A percentile compares a stretch with the other conserved stretches of the same genome.
Conservation (phyloP, 768 basidiomycete genomes). For the Suillus subaureus region DNA sequence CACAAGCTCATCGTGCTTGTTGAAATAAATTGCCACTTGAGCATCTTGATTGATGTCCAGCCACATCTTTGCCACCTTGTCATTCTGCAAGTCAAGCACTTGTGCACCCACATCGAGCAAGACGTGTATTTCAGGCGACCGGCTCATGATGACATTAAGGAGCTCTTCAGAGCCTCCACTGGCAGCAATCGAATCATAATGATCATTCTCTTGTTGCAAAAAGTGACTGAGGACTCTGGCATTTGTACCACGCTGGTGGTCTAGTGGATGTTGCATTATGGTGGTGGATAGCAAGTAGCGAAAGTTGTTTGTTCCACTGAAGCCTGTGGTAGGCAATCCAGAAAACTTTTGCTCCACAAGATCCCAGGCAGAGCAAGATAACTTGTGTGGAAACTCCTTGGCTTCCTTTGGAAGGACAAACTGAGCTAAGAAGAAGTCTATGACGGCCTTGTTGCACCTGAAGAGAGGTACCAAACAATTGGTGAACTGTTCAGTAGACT, state of each 20-base stretch:
- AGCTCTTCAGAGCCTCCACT: constrained; percentile 25
- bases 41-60: constrained; percentile 21
- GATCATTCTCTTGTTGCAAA: constrained; percentile 39
- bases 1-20: constrained; percentile 37
- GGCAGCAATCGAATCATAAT: constrained; percentile 27
- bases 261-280: constrained; percentile 32
- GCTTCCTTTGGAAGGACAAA: constrained; percentile 54
- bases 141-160: constrained; percentile 32
- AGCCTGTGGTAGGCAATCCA: constrained; percentile 44
- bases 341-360: constrained; percentile 40
- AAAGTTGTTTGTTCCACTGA: constrained; percentile 60
- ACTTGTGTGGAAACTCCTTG: constrained; percentile 48
- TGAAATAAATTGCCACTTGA: constrained; percentile 46
- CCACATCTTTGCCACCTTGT: constrained; percentile 34
- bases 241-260: constrained; percentile 44
- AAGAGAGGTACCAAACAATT: constrained; percentile 37
- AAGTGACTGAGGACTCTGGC: constrained; percentile 37
- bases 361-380: constrained; percentile 58
- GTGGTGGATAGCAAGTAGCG: constrained; percentile 25
- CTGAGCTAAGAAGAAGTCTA: constrained; percentile 49
- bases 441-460: constrained; percentile 35
- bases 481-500: constrained; percentile 37
- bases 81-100: constrained; percentile 50
- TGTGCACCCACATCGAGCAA: constrained; percentile 59
- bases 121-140: constrained; percentile 41